A percentile compares a stretch with the other conserved stretches of the same genome.
Evolutionary conservation across 2,329 filamentous ascomycete species (phyloP).

Genomic region (Pyricularia grisea): DNA sequence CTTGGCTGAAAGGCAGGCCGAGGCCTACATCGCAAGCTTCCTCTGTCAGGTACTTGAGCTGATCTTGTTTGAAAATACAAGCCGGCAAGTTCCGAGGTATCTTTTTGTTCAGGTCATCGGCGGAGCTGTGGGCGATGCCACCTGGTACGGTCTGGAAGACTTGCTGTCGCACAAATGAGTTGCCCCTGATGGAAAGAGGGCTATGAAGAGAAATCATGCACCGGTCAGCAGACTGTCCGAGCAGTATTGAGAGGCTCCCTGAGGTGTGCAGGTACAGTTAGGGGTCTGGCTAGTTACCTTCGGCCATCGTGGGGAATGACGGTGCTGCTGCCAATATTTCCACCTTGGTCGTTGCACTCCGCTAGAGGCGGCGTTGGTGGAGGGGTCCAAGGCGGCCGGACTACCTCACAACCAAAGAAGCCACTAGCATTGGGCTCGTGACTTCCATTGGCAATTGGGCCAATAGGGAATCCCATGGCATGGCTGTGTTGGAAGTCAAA

Average conservation of each 20-base stretch:
- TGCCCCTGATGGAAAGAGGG: conserved; percentile 2
- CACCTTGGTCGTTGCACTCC: background rate
- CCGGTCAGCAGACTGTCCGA: background rate
- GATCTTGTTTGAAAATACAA: background rate
- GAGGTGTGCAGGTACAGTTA: background rate
- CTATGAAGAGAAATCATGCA: conserved; percentile 6
- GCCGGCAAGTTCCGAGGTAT: background rate
- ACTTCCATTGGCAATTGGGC: background rate
- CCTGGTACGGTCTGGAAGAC: background rate
- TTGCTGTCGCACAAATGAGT: background rate
- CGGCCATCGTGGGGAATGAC: background rate
- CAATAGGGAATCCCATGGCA: background rate
- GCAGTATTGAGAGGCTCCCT: background rate
- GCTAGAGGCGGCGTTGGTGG: conserved; percentile 12
- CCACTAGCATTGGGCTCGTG: background rate
- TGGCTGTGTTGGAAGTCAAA: background rate
- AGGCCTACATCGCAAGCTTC: conserved; percentile 7
- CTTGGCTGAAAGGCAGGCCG: background rate
- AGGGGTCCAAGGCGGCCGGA: conserved; percentile 14
- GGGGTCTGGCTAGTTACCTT: background rate
- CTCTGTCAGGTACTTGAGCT: conserved; percentile 6
- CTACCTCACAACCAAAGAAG: background rate
- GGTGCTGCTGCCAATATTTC: no score
- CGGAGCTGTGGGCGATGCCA: background rate
- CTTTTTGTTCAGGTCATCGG: background rate